Evolutionary conservation across 441 rosid genomes (phyloP).

Genomic region (Macaranga tanarius): DNA sequence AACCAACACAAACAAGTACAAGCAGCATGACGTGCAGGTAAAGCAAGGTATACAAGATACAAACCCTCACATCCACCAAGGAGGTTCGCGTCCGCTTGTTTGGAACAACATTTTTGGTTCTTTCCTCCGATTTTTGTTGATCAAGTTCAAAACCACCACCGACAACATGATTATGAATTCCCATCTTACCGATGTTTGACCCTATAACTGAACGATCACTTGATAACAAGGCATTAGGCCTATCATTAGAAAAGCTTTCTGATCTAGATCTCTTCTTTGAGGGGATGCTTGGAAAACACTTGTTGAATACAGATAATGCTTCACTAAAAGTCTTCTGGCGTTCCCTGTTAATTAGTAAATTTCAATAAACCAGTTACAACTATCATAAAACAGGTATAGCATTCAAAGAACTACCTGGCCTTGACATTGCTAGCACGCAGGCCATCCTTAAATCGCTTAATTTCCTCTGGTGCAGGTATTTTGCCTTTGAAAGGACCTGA

Average conservation of each 20-base stretch:
- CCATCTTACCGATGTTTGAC: conserved; percentile 65
- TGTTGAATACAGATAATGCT: conserved; percentile 78
- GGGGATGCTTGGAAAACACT: conserved; percentile 72
- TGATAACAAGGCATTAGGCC: conserved; percentile 45
- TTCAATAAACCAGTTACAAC: conserved; percentile 34
- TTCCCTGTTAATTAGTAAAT: conserved; percentile 61
- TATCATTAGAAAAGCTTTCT: conserved; percentile 66
- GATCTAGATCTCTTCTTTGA: conserved; percentile 88
- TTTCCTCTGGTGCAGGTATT: conserved; percentile 71
- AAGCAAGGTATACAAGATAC: conserved; percentile 32
- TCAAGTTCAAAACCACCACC: conserved; percentile 72
- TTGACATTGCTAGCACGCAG: conserved; percentile 65
- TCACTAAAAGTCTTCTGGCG: conserved; percentile 76
- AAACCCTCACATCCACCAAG: conserved; percentile 70
- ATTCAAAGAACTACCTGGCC: conserved; percentile 71
- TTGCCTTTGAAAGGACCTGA: conserved; percentile 61
- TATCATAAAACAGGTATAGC: conserved; percentile 17
- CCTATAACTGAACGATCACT: conserved; percentile 66
- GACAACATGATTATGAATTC: conserved; percentile 61
- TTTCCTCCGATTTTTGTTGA: conserved; percentile 70
- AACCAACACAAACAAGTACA: conserved; percentile 5
- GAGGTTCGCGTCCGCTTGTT: conserved; percentile 95
- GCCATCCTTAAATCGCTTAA: conserved; percentile 67
- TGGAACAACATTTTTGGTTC: conserved; percentile 62
- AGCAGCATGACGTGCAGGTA: neutral